phyloP scores from a whole-genome alignment of 352 stramenopile genomes.

The Pythium coloratum region DNA sequence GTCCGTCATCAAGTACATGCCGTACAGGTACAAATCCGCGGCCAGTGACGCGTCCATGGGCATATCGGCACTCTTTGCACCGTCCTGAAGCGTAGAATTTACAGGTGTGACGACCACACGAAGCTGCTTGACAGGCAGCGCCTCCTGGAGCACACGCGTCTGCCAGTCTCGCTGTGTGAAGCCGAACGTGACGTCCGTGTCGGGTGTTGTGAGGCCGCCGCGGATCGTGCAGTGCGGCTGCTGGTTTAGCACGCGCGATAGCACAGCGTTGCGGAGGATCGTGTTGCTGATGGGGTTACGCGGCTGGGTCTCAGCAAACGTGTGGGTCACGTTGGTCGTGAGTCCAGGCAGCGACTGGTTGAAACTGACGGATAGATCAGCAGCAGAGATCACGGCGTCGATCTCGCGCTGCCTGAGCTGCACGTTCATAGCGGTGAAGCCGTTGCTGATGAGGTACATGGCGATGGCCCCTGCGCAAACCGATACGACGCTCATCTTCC shows the following conservation, averaged over 20 bases:
- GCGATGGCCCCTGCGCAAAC: background rate
- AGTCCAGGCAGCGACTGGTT: background rate
- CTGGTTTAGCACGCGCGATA: background rate
- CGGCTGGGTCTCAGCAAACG: slow-evolving; percentile 1
- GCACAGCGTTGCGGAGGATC: slow-evolving; percentile 5
- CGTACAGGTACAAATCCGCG: slow-evolving; percentile 5
- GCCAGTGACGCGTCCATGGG: slow-evolving; percentile 9
- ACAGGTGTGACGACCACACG: background rate
- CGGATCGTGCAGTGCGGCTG: background rate
- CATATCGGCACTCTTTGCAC: background rate
- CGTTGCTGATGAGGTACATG: background rate
- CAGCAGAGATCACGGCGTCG: background rate
- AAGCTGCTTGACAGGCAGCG: background rate
- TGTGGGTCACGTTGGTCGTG: background rate
- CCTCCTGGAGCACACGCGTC: background rate
- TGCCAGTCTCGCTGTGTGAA: slow-evolving; percentile 14
- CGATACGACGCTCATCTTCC: background rate
- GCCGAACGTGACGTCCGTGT: slow-evolving; percentile 4
- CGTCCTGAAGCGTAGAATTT: background rate
- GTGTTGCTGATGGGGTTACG: slow-evolving; percentile 14
- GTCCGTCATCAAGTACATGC: background rate
- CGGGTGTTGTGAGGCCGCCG: background rate
- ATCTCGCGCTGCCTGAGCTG: background rate
- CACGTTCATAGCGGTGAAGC: background rate
- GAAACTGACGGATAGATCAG: background rate